Evolutionary conservation across 352 stramenopile species (phyloP).

Genomic region (Pythium insidiosum): DNA sequence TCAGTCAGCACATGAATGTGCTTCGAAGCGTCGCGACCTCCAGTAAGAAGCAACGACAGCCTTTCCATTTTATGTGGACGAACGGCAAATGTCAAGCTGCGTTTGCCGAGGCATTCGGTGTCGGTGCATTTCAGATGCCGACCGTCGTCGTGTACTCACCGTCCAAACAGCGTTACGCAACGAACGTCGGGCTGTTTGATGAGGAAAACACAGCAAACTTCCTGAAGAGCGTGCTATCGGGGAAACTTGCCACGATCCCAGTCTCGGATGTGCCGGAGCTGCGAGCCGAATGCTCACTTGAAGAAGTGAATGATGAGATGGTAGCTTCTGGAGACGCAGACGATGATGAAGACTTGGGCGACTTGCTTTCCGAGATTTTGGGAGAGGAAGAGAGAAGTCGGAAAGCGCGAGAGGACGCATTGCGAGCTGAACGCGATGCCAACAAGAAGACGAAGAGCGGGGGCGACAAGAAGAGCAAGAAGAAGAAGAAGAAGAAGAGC

Average conservation of each 20-base stretch:
- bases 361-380: constrained; percentile 69
- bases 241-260: constrained; percentile 48
- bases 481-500: constrained; percentile 28
- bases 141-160: constrained; percentile 68
- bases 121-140: constrained; percentile 70
- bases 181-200: constrained; percentile 61
- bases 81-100: constrained; percentile 68
- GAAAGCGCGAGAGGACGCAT: constrained; percentile 37
- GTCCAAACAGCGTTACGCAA: constrained; percentile 62
- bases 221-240: constrained; percentile 54
- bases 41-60: constrained; percentile 42
- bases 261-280: constrained; percentile 31
- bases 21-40: constrained; percentile 33
- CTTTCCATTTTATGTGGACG: constrained; percentile 69
- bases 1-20: constrained; percentile 31
- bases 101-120: constrained; percentile 58
- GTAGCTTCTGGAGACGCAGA: constrained; percentile 6
- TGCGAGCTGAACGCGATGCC: constrained; percentile 28
- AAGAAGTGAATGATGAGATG: constrained; percentile 31
- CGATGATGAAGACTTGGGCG: constrained; percentile 49
- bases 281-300: constrained; percentile 35
- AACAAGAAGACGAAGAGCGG: constrained; percentile 18
- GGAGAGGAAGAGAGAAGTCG: constrained; percentile 55
- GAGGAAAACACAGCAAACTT: constrained; percentile 45
- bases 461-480: constrained; percentile 3